These are phyloP conservation scores for Solanum appendiculatum DNA, from an alignment of 257 asterid genomes.

Conservation along the genomic window DNA sequence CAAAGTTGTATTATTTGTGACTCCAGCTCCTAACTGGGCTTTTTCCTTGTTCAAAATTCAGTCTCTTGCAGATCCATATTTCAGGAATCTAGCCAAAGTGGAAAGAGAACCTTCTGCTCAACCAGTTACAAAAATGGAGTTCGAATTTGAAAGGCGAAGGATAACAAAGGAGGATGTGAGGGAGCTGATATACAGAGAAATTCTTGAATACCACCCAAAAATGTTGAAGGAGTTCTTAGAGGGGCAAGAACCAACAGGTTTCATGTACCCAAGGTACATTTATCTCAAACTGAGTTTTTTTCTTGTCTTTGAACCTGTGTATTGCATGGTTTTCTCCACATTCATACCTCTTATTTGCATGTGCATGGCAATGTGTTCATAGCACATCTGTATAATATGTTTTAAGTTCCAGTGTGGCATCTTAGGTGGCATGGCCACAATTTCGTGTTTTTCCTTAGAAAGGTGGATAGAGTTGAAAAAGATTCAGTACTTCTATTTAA, in stretches of 20 bases:
- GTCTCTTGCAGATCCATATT: slow-evolving; percentile 99
- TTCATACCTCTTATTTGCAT: background rate
- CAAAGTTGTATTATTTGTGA: background rate
- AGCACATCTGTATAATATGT: background rate
- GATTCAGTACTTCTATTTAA: background rate
- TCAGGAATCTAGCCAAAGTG: slow-evolving; percentile 89
- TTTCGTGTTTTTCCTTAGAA: background rate
- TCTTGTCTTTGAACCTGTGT: background rate
- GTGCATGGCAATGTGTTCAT: background rate
- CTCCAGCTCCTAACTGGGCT: background rate
- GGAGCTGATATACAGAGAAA: slow-evolving; percentile 85
- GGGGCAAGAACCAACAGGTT: slow-evolving; percentile 84
- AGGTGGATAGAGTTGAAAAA: background rate
- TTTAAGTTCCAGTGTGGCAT: background rate
- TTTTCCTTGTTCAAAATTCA: slow-evolving; percentile 10
- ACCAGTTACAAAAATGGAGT: slow-evolving; percentile 93
- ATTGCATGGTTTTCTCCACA: background rate
- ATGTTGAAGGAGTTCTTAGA: slow-evolving; percentile 87
- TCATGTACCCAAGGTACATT: slow-evolving; percentile 93
- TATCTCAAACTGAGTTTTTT: background rate
- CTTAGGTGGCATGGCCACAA: background rate
- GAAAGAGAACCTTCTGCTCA: slow-evolving; percentile 98
- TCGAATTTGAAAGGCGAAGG: slow-evolving; percentile 95
- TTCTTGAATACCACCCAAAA: slow-evolving; percentile 92
- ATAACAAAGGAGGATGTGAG: slow-evolving; percentile 87